Percentiles rank a stretch among this genome's conserved stretches.
Evolutionary conservation across 179 eudicot species (phyloP).

Genomic region (Camellia oleifera): DNA sequence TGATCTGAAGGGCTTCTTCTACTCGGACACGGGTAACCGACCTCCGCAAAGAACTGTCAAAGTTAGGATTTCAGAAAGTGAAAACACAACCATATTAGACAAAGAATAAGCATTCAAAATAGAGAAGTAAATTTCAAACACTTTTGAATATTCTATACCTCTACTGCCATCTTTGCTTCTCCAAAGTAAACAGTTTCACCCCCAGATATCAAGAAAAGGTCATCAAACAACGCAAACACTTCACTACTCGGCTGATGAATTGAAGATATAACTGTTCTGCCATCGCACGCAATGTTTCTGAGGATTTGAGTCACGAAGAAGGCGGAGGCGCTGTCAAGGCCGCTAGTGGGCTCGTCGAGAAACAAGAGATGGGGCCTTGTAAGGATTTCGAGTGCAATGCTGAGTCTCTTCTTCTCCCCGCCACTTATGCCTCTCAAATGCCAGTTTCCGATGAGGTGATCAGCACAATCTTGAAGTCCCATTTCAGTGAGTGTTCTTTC

Average conservation of each 20-base stretch:
- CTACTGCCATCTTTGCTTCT: slow-evolving; percentile 48
- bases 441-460: slow-evolving; percentile 61
- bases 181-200: slow-evolving; percentile 75
- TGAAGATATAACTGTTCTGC: slow-evolving; percentile 58
- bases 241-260: slow-evolving; percentile 87
- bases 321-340: slow-evolving; percentile 80
- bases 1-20: slow-evolving; percentile 81
- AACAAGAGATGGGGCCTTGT: slow-evolving; percentile 60
- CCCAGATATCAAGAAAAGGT: slow-evolving; percentile 56
- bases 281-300: slow-evolving; percentile 55
- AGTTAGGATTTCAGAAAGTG: no score
- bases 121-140: not conserved
- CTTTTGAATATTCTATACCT: slow-evolving; percentile 29
- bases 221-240: slow-evolving; percentile 75
- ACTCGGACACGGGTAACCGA: slow-evolving; percentile 83
- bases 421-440: slow-evolving; percentile 75
- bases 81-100: no score
- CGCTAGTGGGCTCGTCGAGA: slow-evolving; percentile 79
- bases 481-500: slow-evolving; percentile 59
- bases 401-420: slow-evolving; percentile 66
- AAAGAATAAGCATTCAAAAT: no score
- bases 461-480: slow-evolving; percentile 74
- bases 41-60: slow-evolving; percentile 67
- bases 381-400: slow-evolving; percentile 71
- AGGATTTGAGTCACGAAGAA: slow-evolving; percentile 68